Evolutionary conservation across 116 monocot genomes (phyloP).

Genomic region (Dioscorea cayenensis): DNA sequence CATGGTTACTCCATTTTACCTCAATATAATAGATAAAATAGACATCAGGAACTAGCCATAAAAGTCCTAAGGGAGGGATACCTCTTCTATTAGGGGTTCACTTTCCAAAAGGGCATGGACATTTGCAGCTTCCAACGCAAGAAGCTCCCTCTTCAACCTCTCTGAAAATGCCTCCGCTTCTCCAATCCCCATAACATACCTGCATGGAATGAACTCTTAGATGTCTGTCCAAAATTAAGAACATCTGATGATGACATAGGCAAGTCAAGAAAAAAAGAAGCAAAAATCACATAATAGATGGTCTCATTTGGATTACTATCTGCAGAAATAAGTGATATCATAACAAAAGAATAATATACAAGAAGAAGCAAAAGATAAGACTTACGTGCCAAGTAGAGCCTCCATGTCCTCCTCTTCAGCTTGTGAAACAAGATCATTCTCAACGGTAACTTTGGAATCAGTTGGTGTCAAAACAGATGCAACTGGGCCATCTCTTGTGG

Average conservation of each 20-base stretch:
- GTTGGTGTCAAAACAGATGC: conserved; percentile 48
- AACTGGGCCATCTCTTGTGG: conserved; percentile 51
- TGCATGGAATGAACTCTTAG: conserved; percentile 14
- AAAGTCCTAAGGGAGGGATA: conserved; percentile 19
- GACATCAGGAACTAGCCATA: not conserved
- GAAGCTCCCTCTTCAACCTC: conserved; percentile 89
- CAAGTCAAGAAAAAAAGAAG: not conserved
- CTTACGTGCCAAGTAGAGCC: conserved; percentile 96
- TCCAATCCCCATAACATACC: conserved; percentile 97
- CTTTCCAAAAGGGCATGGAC: conserved; percentile 87
- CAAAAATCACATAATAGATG: not conserved
- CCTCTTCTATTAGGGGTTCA: conserved; percentile 90
- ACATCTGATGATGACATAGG: not conserved
- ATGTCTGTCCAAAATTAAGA: not conserved
- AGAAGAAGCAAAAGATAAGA: conserved; percentile 7
- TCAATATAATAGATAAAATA: too few species aligned
- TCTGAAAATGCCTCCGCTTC: conserved; percentile 99
- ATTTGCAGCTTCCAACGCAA: conserved; percentile 97
- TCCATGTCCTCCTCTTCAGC: conserved; percentile 99
- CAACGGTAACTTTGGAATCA: conserved; percentile 86
- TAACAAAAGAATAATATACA: not conserved
- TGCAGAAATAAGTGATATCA: not conserved
- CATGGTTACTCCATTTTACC: too few species aligned
- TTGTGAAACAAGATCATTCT: conserved; percentile 93
- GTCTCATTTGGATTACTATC: not conserved